A percentile compares a stretch with the other conserved stretches of the same genome.
phyloP scores from a whole-genome alignment of 257 asterid genomes.

The Fraxinus cuspidata region DNA sequence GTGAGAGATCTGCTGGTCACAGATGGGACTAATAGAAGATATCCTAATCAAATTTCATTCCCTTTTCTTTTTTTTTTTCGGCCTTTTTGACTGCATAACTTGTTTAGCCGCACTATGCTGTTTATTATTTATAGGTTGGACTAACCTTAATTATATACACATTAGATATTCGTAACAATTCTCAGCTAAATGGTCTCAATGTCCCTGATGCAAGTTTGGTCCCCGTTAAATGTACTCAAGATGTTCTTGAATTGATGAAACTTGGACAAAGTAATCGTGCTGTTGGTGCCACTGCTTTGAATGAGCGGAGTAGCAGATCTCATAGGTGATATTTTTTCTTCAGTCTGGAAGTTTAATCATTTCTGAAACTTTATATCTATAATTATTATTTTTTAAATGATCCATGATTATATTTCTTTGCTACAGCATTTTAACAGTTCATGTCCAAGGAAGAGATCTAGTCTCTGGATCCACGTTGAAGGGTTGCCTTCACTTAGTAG shows the following conservation, averaged over 20 bases:
- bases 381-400: slow-evolving; percentile 4
- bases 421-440: slow-evolving; percentile 84
- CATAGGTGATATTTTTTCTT: slow-evolving; percentile 52
- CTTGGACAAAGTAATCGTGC: slow-evolving; percentile 82
- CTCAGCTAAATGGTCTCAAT: slow-evolving; percentile 88
- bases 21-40: slow-evolving; percentile 71
- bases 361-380: not conserved
- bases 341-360: not conserved
- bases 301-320: slow-evolving; percentile 85
- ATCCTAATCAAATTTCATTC: slow-evolving; percentile 51
- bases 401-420: slow-evolving; percentile 16
- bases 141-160: slow-evolving; percentile 59
- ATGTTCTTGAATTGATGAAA: slow-evolving; percentile 88
- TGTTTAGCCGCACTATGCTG: not conserved
- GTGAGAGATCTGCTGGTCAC: slow-evolving; percentile 89
- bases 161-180: slow-evolving; percentile 82
- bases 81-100: not conserved
- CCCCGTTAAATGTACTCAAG: slow-evolving; percentile 77
- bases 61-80: not conserved
- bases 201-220: slow-evolving; percentile 86
- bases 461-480: slow-evolving; percentile 70
- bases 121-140: not conserved
- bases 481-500: slow-evolving; percentile 92
- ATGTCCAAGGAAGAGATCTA: slow-evolving; percentile 78
- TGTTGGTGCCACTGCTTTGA: slow-evolving; percentile 88